These are phyloP conservation scores for Cryptococcus sp. DNA, from an alignment of 1,284 basidiomycete species.

Conservation along the genomic window DNA sequence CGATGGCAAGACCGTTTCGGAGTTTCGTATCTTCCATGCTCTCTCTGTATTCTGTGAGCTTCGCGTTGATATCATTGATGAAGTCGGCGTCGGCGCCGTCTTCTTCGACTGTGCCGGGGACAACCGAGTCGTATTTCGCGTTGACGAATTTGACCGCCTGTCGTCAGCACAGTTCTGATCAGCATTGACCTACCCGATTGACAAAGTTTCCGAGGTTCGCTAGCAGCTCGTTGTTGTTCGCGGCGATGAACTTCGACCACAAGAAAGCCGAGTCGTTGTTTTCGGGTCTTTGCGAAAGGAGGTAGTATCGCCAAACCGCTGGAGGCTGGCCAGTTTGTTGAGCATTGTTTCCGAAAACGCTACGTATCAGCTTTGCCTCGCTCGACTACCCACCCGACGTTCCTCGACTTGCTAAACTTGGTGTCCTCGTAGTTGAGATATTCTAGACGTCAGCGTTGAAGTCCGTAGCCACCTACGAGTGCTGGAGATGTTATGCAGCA, in stretches of 20 bases:
- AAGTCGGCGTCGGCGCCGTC: constrained; percentile 70
- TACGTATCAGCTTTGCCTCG: constrained; percentile 12
- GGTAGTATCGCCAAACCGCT: constrained; percentile 96
- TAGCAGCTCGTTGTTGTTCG: constrained; percentile 91
- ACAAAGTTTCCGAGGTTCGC: constrained; percentile 99
- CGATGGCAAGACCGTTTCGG: constrained; percentile 77
- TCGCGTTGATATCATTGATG: constrained; percentile 74
- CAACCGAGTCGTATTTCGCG: constrained; percentile 76
- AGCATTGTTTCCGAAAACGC: constrained; percentile 92
- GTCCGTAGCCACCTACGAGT: constrained; percentile 65
- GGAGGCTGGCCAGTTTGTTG: constrained; percentile 88
- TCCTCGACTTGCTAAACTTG: constrained; percentile 97
- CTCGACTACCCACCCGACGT: constrained; percentile 64
- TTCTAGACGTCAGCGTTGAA: constrained; percentile 59
- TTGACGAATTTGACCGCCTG: constrained; percentile 81
- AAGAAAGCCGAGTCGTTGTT: constrained; percentile 94
- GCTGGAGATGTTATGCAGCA: constrained; percentile 89
- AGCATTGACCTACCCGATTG: constrained; percentile 65
- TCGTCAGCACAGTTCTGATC: constrained; percentile 1
- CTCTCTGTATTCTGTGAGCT: constrained; percentile 79
- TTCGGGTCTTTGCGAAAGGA: constrained; percentile 91
- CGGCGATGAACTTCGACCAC: constrained; percentile 91
- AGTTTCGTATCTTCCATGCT: constrained; percentile 91
- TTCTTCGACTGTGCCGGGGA: constrained; percentile 75
- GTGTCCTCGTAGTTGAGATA: constrained; percentile 98